phyloP scores from a whole-genome alignment of 805 yeast species.

The Candida mattraensis region DNA sequence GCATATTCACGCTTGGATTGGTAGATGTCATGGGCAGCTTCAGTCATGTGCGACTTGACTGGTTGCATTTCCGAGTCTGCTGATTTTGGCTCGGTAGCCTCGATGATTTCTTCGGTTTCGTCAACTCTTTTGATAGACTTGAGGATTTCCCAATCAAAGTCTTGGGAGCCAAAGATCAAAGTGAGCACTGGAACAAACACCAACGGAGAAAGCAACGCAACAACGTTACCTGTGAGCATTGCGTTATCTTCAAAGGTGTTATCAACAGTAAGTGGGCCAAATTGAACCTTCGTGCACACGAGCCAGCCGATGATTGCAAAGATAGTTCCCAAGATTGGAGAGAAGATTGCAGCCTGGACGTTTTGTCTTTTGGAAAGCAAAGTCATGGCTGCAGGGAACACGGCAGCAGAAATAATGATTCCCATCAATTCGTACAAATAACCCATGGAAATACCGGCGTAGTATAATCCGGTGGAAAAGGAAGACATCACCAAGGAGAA shows the following conservation, averaged over 20 bases:
- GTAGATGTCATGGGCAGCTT: slow-evolving; percentile 24
- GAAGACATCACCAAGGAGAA: slow-evolving; percentile 71
- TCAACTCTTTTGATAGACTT: slow-evolving; percentile 64
- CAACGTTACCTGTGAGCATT: slow-evolving; percentile 87
- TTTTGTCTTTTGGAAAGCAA: slow-evolving; percentile 66
- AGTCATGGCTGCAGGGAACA: slow-evolving; percentile 70
- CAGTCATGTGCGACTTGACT: slow-evolving; percentile 32
- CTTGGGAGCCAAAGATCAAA: slow-evolving; percentile 60
- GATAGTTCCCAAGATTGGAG: slow-evolving; percentile 79
- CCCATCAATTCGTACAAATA: slow-evolving; percentile 89
- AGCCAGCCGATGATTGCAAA: slow-evolving; percentile 74
- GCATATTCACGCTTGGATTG: slow-evolving; percentile 16
- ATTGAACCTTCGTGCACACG: slow-evolving; percentile 45
- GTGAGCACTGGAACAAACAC: slow-evolving; percentile 68
- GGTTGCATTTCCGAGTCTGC: slow-evolving; percentile 33
- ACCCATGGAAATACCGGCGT: slow-evolving; percentile 85
- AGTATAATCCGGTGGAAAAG: slow-evolving; percentile 76
- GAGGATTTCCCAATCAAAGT: slow-evolving; percentile 70
- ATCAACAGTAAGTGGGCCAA: slow-evolving; percentile 46
- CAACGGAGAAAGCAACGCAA: slow-evolving; percentile 73
- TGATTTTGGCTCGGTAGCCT: slow-evolving; percentile 30
- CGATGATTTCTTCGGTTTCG: slow-evolving; percentile 61
- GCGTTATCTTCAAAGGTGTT: slow-evolving; percentile 79
- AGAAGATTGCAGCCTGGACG: slow-evolving; percentile 61
- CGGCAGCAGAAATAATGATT: slow-evolving; percentile 83